Evolutionary conservation across 2,329 filamentous ascomycete species (phyloP).

Genomic region (Alternaria solani): DNA sequence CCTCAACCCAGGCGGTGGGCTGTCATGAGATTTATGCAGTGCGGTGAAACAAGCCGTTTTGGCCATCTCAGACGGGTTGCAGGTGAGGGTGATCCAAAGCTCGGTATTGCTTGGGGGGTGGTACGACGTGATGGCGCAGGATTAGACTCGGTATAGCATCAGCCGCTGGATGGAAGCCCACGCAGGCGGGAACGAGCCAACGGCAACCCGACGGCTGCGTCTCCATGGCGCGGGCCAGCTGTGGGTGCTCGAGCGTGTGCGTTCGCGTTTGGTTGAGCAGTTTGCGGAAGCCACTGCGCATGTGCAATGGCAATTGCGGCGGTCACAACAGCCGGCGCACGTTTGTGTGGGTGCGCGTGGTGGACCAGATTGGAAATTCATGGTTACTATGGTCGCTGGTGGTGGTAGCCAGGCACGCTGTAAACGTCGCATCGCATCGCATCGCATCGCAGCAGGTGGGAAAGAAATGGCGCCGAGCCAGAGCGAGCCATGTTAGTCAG

Average conservation of each 20-base stretch:
- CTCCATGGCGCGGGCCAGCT: conserved; percentile 5
- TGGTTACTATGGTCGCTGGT: not conserved
- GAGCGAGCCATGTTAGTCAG: not conserved
- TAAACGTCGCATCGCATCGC: conserved; percentile 4
- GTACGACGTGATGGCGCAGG: not conserved
- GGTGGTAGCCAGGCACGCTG: not conserved
- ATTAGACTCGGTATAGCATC: conserved; percentile 3
- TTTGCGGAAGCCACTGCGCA: conserved; percentile 14
- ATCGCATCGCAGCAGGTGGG: not conserved
- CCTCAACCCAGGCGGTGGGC: not conserved
- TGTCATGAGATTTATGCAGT: conserved; percentile 12
- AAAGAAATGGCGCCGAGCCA: no score
- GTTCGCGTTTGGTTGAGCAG: conserved; percentile 7
- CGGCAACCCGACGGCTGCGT: conserved; percentile 7
- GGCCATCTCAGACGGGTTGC: conserved; percentile 3
- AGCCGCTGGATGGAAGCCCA: not conserved
- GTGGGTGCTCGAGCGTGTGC: not conserved
- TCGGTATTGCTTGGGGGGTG: not conserved
- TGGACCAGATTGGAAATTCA: conserved; percentile 8
- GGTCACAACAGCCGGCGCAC: conserved; percentile 9
- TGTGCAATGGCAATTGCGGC: conserved; percentile 5
- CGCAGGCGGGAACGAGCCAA: conserved; percentile 7
- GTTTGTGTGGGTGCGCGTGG: not conserved
- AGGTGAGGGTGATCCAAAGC: not conserved
- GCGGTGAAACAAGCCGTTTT: conserved; percentile 3